These are phyloP conservation scores for Paraphoma sp. DNA, from an alignment of 2,329 filamentous ascomycete species.

Conservation along the genomic window DNA sequence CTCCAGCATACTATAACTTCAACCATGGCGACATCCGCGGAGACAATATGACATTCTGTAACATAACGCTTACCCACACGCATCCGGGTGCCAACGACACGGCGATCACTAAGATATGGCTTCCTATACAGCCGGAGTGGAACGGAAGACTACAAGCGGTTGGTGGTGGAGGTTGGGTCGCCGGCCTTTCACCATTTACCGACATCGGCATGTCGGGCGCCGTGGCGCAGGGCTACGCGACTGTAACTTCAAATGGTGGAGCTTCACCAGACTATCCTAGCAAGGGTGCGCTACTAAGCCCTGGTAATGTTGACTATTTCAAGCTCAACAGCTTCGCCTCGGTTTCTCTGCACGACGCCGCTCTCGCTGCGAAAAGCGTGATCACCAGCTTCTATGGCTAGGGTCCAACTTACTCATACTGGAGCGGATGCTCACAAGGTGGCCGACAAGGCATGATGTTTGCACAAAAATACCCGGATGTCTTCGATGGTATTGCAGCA, in stretches of 20 bases:
- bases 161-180: not conserved
- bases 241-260: not conserved
- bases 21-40: not conserved
- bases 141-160: constrained; percentile 16
- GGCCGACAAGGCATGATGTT: constrained; percentile 40
- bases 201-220: not conserved
- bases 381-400: constrained; percentile 31
- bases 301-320: constrained; percentile 34
- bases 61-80: constrained; percentile 25
- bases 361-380: constrained; percentile 22
- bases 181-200: not conserved
- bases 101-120: constrained; percentile 17
- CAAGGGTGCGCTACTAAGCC: constrained; percentile 28
- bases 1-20: constrained; percentile 1
- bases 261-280: constrained; percentile 18
- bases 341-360: constrained; percentile 18
- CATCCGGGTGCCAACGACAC: constrained; percentile 16
- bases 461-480: constrained; percentile 37
- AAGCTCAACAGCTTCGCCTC: not conserved
- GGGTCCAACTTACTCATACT: constrained; percentile 39
- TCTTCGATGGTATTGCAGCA: constrained; percentile 39
- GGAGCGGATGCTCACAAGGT: constrained; percentile 42
- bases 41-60: constrained; percentile 17
- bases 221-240: not conserved
- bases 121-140: constrained; percentile 9